Evolutionary conservation across 192 early-diverging fungal species (phyloP), one percentile per base, ranked within the genome.

Genomic region (Linnemannia hyalina): DNA sequence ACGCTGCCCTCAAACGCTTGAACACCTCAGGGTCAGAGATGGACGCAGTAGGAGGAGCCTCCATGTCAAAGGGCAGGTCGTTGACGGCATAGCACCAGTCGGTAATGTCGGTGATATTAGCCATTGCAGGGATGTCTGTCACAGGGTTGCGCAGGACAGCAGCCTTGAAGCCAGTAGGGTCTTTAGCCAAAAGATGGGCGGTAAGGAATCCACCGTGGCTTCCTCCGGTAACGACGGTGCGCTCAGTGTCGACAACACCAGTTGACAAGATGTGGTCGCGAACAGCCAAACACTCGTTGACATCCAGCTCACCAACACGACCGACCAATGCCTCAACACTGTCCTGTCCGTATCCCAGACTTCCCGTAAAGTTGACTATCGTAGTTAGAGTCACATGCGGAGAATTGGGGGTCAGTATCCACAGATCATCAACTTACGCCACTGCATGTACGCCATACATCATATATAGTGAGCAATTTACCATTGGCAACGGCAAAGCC

Each of bases 291-390:
- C 93, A 92, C 75, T 97, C 94, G 77, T 90, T 88, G 15, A 95
- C 88, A 38, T 96, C 92, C 44, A 94, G 76, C 5, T 93, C 91
- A 38, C 95, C 96, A 73, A 94, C 90, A 26, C 87, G 77, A 35
- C 95, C 95, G 49, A 96, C 81, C 68, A 96, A 87, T 41, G 82
- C 86, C 38, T 94, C 88, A 9, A 96, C 88, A 32, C 90, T 88
- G 46, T 90, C 88, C 74, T 96, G 93, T n/a, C 96, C 96, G 87
- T 91, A 96, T 26, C 96, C 96, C 69, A 92, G 85, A 68, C 94
- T 94, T 22, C 96, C 96, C 4, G 95, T 93, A 82, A 95, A 97
- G 80, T 97, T 97, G 77, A 95, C 92, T 82, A 74, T 32, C 60
- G 55, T 22, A 73, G 49, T 15, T 38, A 4, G 26, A 74, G 29